These are phyloP conservation scores for Talaromyces sp. DNA, from an alignment of 2,329 filamentous ascomycete genomes.

Conservation along the genomic window DNA sequence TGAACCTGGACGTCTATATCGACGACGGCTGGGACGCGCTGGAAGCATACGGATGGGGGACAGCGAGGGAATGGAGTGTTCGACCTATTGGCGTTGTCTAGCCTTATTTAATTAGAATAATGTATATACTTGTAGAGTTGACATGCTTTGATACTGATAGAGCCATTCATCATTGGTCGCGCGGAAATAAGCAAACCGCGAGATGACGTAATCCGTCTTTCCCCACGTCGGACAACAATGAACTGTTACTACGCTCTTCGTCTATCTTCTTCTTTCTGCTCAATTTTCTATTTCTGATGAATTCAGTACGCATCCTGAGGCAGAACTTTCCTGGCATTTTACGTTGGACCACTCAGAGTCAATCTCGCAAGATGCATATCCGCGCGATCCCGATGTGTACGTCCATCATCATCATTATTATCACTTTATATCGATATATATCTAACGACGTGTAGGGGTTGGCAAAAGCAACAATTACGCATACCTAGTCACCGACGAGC, in stretches of 20 bases:
- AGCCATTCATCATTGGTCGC: neutral
- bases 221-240: neutral
- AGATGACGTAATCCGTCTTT: neutral
- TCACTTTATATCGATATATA: neutral
- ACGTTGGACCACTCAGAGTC: constrained; percentile 8
- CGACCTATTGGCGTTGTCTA: constrained; percentile 27
- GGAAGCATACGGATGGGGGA: constrained; percentile 24
- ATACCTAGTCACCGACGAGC: constrained; percentile 46
- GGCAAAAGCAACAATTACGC: constrained; percentile 47
- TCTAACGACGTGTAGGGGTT: constrained; percentile 20
- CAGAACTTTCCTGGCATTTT: neutral
- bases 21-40: constrained; percentile 17
- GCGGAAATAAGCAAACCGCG: neutral
- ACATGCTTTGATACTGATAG: neutral
- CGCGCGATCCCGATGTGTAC: constrained; percentile 50
- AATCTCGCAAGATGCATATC: constrained; percentile 42
- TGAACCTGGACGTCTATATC: neutral
- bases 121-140: neutral
- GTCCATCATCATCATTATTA: constrained; percentile 13
- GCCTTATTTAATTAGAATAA: neutral
- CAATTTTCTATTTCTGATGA: neutral
- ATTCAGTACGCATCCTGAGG: neutral
- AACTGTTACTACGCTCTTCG: no score
- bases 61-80: constrained; percentile 23
- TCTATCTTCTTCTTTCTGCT: no score